Evolutionary conservation across 495 filamentous ascomycete genomes (phyloP), one percentile per base, ranked within the genome.

Genomic region (Entonaema liquescens): DNA sequence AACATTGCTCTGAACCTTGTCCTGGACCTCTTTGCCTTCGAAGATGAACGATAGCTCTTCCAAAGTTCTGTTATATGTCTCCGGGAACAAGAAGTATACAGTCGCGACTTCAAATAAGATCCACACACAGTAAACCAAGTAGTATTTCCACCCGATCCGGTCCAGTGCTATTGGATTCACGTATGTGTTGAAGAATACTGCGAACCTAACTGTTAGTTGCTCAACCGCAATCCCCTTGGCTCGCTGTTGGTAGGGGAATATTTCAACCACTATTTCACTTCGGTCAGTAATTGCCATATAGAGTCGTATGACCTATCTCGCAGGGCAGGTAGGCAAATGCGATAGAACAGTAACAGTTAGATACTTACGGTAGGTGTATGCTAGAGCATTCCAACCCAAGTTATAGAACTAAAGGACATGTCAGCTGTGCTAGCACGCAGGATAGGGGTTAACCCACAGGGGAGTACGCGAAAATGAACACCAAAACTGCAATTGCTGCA

Each of bases 361-460:
- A 15, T 8, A n/a, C 68, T 59, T 59, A 71, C 68, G 73, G 75
- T 83, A 83, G 74, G 85, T 88, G 70, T 87, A 89, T 0, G 84
- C 84, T 15, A 90, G 75, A 29, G 86, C 85, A 64, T 89, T 89
- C 77, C 86, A 88, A n/a, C 85, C 87, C 36, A 90, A 82, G 67
- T 90, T 89, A 65, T 89, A 90, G 44, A 86, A 80, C 15, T 76
- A 70, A 40, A 31, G 8, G n/a, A 7, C 15, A 11, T 7, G 33
- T 67, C 23, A 72, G 59, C 17, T 15, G 38, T 29, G 17, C 11
- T 5, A 28, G 38, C 1, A 15, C 15, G 13, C 6, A 26, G 1
- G 44, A 47, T 1, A 11, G 1, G n/a, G 4, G 44, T 31, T 0
- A 21, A 63, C 77, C 63, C 54, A 86, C 55, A 81, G 87, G 70